These are phyloP conservation scores for Scytalidium sp. DNA, from an alignment of 2,329 filamentous ascomycete genomes.

Conservation along the genomic window DNA sequence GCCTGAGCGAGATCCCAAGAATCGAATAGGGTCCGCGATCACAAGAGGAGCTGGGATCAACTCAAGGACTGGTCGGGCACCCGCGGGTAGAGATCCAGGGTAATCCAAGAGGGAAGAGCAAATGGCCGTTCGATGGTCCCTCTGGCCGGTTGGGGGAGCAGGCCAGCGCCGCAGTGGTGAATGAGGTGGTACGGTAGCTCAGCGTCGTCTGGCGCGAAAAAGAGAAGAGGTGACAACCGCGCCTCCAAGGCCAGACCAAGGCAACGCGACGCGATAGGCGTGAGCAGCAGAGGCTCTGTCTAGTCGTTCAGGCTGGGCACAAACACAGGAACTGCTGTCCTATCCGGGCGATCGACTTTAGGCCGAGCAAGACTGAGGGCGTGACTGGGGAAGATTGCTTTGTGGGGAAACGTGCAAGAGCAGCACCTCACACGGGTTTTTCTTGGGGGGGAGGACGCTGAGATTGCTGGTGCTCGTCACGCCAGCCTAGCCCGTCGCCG, in stretches of 20 bases:
- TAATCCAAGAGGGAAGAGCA: too few species aligned
- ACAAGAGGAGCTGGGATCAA: background rate
- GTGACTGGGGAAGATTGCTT: background rate
- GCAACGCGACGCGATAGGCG: background rate
- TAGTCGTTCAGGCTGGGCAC: background rate
- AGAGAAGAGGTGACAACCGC: background rate
- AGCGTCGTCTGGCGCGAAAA: background rate
- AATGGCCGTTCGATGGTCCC: too few species aligned
- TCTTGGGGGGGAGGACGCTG: background rate
- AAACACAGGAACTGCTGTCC: background rate
- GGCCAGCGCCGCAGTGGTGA: too few species aligned
- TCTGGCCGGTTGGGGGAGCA: too few species aligned
- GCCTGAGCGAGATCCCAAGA: background rate
- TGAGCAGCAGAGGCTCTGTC: background rate
- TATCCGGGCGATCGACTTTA: background rate
- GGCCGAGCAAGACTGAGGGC: background rate
- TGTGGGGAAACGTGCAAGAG: background rate
- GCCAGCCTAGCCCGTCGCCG: background rate
- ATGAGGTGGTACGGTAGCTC: too few species aligned
- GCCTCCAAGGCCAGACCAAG: background rate
- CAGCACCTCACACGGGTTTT: background rate
- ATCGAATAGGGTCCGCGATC: background rate
- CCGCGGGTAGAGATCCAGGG: too few species aligned
- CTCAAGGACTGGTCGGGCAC: background rate
- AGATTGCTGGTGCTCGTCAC: background rate